phyloP scores from a whole-genome alignment of 2,329 filamentous ascomycete genomes.

The Hypoxylon sp. region DNA sequence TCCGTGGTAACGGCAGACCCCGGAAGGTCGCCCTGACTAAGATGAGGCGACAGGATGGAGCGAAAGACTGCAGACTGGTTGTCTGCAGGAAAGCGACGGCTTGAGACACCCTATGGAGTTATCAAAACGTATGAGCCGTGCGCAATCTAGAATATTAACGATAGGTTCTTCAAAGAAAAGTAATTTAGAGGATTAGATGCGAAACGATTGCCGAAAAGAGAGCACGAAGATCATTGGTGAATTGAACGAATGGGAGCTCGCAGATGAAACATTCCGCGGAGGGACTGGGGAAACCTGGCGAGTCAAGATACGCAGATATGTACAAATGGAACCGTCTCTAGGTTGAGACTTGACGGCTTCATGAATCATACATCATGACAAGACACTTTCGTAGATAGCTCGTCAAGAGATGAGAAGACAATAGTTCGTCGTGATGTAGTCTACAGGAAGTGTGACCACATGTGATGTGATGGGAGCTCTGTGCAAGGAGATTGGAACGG shows the following conservation, averaged over 20 bases:
- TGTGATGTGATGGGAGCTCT: slow-evolving; percentile 34
- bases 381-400: slow-evolving; percentile 24
- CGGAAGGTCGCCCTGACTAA: slow-evolving; percentile 47
- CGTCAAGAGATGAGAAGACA: slow-evolving; percentile 17
- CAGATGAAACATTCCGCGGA: slow-evolving; percentile 46
- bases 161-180: slow-evolving; percentile 37
- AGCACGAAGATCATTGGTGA: slow-evolving; percentile 44
- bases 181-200: slow-evolving; percentile 34
- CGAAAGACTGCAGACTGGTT: slow-evolving; percentile 42
- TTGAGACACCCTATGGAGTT: slow-evolving; percentile 34
- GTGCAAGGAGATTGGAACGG: slow-evolving; percentile 20
- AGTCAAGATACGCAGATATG: slow-evolving; percentile 30
- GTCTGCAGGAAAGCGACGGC: slow-evolving; percentile 42
- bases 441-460: slow-evolving; percentile 29
- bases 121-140: slow-evolving; percentile 35
- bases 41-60: slow-evolving; percentile 46
- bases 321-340: slow-evolving; percentile 39
- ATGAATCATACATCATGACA: slow-evolving; percentile 36
- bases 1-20: slow-evolving; percentile 50
- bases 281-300: slow-evolving; percentile 40
- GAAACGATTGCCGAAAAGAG: slow-evolving; percentile 44
- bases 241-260: slow-evolving; percentile 40
- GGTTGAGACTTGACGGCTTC: slow-evolving; percentile 32
- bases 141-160: slow-evolving; percentile 39
- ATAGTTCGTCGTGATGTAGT: slow-evolving; percentile 13